Evolutionary conservation across 2,329 filamentous ascomycete species (phyloP), one percentile per base, ranked within the genome.

Genomic region (Neofusicoccum ribis): DNA sequence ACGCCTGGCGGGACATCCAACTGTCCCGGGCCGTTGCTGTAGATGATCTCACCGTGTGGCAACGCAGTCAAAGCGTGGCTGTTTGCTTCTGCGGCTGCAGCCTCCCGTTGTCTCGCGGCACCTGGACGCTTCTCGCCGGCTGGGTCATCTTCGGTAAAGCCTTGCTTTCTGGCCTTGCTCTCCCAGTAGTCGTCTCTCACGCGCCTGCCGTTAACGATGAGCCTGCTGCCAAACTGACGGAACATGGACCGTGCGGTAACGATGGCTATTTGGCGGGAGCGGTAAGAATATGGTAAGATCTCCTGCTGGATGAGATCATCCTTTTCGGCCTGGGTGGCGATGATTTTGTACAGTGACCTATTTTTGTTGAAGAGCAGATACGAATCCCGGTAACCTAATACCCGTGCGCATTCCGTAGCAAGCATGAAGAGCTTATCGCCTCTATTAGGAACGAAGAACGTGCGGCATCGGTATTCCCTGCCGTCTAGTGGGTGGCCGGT

Each of bases 181-280:
- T 98, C 95, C 95, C 95, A 99, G 79, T 99, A 99, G 76, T 99
- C 95, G 79, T 99, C 95, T 58, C 95, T 89, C 47, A 99, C 95
- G 65, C 95, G 86, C 68, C 94, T 87, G 39, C 95, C 95, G 72
- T 93, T 91, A 41, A 91, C 88, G 69, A 99, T 95, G 61, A 99
- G 90, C 68, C 95, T 87, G 77, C 93, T 97, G 56, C 95, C 95
- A 77, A 99, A 99, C 77, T 99, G 95, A 49, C 95, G 89, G 79
- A 98, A 99, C 95, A 99, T 99, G 71, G 94, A 98, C 69, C 92
- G 89, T 36, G 95, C 95, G 0, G 95, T 98, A 49, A 99, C 95
- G 68, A 99, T 97, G 60, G 95, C 95, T 71, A 99, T 99, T 79
- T 99, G 95, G 59, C 95, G 88, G n/a, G 95, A 99, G 50, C 95